Percentiles rank a stretch among this genome's conserved stretches.
phyloP scores from a whole-genome alignment of 176 grass and related monocot genomes.

The Triticum aestivum region DNA sequence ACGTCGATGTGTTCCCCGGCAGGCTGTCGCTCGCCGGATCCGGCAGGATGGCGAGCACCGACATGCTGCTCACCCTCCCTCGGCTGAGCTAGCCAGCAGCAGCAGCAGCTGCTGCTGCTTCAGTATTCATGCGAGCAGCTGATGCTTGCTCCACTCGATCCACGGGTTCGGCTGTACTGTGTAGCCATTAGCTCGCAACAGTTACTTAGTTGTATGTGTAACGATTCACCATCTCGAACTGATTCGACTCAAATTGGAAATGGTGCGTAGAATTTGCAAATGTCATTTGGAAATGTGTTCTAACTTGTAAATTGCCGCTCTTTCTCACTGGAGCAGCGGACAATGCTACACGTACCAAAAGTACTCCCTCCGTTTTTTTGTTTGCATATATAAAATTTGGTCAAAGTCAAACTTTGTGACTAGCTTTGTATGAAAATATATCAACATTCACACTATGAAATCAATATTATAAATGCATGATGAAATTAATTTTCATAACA shows the following conservation, averaged over 20 bases:
- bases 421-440: too few species aligned
- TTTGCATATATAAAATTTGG: too few species aligned
- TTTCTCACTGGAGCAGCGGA: background rate
- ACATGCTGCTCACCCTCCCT: slow-evolving; percentile 50
- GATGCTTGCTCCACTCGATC: background rate
- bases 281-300: background rate
- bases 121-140: background rate
- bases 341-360: too few species aligned
- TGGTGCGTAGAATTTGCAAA: too few species aligned
- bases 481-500: too few species aligned
- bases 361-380: too few species aligned
- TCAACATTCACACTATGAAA: too few species aligned
- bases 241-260: background rate
- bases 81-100: background rate
- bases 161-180: background rate
- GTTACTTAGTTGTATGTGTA: background rate
- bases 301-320: background rate
- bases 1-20: slow-evolving; percentile 62
- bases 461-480: too few species aligned
- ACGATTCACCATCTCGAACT: background rate
- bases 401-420: too few species aligned
- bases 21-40: slow-evolving; percentile 55
- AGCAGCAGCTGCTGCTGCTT: background rate
- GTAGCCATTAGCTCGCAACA: background rate
- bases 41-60: slow-evolving; percentile 59